Conservation (phyloP, 2,329 filamentous ascomycete species). For the Fusarium tanahbumbuense region DNA sequence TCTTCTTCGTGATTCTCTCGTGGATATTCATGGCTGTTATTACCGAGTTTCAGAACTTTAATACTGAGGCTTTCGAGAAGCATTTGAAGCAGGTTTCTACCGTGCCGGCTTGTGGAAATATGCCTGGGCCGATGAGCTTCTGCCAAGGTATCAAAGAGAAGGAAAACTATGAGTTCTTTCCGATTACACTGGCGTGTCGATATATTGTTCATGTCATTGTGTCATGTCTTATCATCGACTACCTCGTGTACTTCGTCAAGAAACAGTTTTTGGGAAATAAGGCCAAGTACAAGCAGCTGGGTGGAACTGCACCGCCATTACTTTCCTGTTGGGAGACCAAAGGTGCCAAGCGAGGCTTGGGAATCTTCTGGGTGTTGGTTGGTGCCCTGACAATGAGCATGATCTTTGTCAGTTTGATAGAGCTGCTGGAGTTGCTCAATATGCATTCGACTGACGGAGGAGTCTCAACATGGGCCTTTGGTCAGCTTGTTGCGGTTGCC, state of each 20-base stretch:
- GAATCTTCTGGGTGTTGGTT: not conserved
- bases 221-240: not conserved
- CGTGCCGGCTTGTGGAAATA: not conserved
- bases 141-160: slow-evolving; percentile 9
- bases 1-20: not conserved
- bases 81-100: slow-evolving; percentile 3
- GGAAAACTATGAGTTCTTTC: not conserved
- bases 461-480: not conserved
- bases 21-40: slow-evolving; percentile 1
- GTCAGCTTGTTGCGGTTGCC: slow-evolving; percentile 14
- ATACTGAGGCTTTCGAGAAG: not conserved
- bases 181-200: not conserved
- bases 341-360: not conserved
- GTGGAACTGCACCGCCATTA: accelerated
- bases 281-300: not conserved
- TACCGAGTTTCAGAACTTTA: not conserved
- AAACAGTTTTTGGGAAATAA: not conserved
- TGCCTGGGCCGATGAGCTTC: slow-evolving; percentile 2
- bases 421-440: not conserved
- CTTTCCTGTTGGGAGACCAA: not conserved
- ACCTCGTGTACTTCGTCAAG: not conserved
- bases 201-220: not conserved
- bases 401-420: not conserved
- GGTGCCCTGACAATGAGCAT: accelerated
- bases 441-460: not conserved